These are phyloP conservation scores for Porpolomopsis calyptriformis DNA, from an alignment of 768 basidiomycete genomes.

Conservation along the genomic window DNA sequence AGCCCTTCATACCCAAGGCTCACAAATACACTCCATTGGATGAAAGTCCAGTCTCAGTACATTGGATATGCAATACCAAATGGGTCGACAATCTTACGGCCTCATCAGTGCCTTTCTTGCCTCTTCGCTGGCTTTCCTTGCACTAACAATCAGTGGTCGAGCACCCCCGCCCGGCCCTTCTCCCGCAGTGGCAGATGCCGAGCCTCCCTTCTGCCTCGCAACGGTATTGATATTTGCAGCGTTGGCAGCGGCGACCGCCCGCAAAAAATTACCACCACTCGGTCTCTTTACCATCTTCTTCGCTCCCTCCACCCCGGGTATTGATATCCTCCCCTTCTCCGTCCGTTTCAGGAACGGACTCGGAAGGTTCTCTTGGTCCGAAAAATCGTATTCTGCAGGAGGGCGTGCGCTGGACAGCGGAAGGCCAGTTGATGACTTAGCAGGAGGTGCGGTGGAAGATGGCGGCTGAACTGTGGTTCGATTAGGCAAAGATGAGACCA, in stretches of 20 bases:
- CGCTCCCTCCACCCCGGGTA: conserved; percentile 3
- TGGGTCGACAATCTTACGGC: too few relatives aligned
- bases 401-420: conserved; percentile 19
- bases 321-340: conserved; percentile 26
- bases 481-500: conserved; percentile 3
- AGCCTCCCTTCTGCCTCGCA: conserved; percentile 2
- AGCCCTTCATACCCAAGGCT: too few relatives aligned
- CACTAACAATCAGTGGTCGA: conserved; percentile 35
- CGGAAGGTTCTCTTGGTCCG: conserved; percentile 77
- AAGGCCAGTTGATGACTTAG: conserved; percentile 14
- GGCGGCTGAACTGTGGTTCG: conserved; percentile 9
- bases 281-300: conserved; percentile 26
- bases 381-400: conserved; percentile 51
- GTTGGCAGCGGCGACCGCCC: conserved; percentile 54
- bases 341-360: conserved; percentile 67
- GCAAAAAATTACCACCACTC: conserved; percentile 43
- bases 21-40: too few relatives aligned
- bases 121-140: conserved; percentile 41
- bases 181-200: not conserved
- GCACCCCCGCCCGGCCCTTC: conserved; percentile 11
- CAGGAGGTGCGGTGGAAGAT: conserved; percentile 11
- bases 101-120: conserved; percentile 36
- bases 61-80: too few relatives aligned
- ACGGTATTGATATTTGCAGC: conserved; percentile 21
- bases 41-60: too few relatives aligned